Evolutionary conservation across 305 asterid genomes (phyloP).

Genomic region (Coffea humblotiana): DNA sequence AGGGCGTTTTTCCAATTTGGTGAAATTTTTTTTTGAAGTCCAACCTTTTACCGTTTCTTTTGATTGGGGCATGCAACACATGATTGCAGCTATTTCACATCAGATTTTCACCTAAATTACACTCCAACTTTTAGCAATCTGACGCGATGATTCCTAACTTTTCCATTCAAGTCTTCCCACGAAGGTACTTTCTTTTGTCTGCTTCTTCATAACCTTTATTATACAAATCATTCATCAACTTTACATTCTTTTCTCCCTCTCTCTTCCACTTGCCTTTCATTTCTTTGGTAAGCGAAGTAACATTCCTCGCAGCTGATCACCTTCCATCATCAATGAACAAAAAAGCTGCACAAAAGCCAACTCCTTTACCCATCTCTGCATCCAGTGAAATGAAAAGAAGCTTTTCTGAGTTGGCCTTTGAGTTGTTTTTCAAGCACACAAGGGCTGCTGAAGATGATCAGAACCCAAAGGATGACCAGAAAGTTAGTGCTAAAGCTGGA

Average conservation of each 20-base stretch:
- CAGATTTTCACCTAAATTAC: too few relatives aligned
- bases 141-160: constrained; percentile 24
- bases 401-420: constrained; percentile 51
- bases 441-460: constrained; percentile 27
- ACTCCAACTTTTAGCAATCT: constrained; percentile 6
- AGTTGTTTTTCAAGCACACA: constrained; percentile 39
- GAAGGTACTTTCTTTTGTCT: constrained; percentile 7
- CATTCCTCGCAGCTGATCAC: too few relatives aligned
- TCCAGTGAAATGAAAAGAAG: constrained; percentile 53
- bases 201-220: not conserved
- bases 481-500: constrained; percentile 17
- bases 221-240: constrained; percentile 2
- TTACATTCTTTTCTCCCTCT: not conserved
- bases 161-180: not conserved
- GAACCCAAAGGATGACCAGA: constrained; percentile 24
- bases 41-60: too few relatives aligned
- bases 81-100: too few relatives aligned
- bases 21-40: too few relatives aligned
- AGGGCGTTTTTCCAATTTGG: too few relatives aligned
- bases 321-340: constrained; percentile 9
- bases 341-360: constrained; percentile 14
- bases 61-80: too few relatives aligned
- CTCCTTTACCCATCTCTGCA: not conserved
- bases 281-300: constrained; percentile 15
- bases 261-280: not conserved